These are phyloP conservation scores for Saturnispora hagleri DNA, from an alignment of 805 yeast species.

Conservation along the genomic window DNA sequence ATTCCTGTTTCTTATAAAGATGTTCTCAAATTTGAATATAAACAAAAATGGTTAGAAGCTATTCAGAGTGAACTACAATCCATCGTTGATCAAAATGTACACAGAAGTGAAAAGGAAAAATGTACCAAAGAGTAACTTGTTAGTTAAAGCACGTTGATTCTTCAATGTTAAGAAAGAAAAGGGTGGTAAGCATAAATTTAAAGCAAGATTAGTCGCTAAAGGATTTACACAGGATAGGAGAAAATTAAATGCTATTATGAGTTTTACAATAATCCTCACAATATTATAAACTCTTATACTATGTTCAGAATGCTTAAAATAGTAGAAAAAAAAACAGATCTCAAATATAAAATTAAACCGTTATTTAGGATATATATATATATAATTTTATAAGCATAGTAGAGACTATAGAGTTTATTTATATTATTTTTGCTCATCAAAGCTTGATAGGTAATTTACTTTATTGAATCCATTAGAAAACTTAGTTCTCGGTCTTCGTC, in stretches of 20 bases:
- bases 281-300: too few relatives aligned
- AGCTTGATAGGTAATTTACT: too few relatives aligned
- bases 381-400: too few relatives aligned
- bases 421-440: too few relatives aligned
- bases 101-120: background rate
- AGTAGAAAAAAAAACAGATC: too few relatives aligned
- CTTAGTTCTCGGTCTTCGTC: too few relatives aligned
- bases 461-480: too few relatives aligned
- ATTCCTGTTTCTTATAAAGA: background rate
- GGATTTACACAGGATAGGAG: conserved; percentile 8
- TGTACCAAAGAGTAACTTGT: background rate
- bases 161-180: conserved; percentile 7
- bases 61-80: background rate
- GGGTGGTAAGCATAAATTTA: conserved; percentile 4
- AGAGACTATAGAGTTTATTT: too few relatives aligned
- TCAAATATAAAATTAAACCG: too few relatives aligned
- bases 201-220: conserved; percentile 9
- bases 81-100: background rate
- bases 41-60: background rate
- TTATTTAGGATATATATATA: too few relatives aligned
- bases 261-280: too few relatives aligned
- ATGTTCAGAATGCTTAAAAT: too few relatives aligned
- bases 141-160: conserved; percentile 5
- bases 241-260: background rate
- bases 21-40: background rate